Evolutionary conservation across 352 stramenopile genomes (phyloP).

Genomic region (Phytophthora megakarya): DNA sequence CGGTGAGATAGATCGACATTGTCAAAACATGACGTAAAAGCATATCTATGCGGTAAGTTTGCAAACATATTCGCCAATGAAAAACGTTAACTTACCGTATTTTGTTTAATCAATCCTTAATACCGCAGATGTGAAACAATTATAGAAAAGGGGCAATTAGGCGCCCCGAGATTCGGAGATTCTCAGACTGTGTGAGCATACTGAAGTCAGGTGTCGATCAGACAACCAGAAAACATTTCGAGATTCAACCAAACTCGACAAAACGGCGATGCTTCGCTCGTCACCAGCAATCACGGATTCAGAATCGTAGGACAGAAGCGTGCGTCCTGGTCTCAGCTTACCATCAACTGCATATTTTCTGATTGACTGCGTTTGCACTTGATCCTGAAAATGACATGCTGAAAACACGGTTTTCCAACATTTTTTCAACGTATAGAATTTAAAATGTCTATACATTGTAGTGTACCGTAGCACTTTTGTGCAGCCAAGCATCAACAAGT

Average conservation of each 20-base stretch:
- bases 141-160: constrained; percentile 1
- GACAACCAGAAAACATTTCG: constrained; percentile 4
- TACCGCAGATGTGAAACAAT: constrained; percentile 1
- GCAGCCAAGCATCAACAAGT: background rate
- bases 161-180: constrained; percentile 20
- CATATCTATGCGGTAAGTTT: no score
- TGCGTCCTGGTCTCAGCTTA: background rate
- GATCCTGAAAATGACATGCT: no score
- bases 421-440: no score
- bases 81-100: background rate
- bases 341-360: no score
- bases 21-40: background rate
- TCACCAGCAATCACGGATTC: constrained; percentile 3
- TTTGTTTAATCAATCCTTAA: background rate
- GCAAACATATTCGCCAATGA: no score
- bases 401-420: no score
- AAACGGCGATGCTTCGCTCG: background rate
- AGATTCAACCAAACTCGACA: constrained; percentile 13
- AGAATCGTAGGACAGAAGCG: no score
- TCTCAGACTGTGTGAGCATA: background rate
- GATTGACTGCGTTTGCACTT: no score
- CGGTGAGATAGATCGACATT: background rate
- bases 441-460: no score
- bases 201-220: constrained; percentile 12
- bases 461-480: no score